A percentile compares a stretch with the other conserved stretches of the same genome.
Conservation (phyloP, 306 rosid species). For the Mimosa bimucronata region DNA sequence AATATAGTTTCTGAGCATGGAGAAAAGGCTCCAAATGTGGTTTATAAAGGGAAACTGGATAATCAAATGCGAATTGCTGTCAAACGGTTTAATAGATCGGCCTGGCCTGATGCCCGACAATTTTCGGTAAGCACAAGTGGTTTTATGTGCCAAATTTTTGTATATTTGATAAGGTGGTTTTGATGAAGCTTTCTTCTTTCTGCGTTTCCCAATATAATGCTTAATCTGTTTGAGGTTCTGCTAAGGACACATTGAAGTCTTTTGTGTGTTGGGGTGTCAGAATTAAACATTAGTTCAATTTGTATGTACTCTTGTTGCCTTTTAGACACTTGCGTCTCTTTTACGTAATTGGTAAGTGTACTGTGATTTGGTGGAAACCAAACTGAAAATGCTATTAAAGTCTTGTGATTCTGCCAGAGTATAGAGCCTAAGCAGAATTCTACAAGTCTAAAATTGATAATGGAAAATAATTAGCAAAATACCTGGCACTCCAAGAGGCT, state of each 20-base stretch:
- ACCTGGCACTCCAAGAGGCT: neutral
- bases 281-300: slow-evolving; percentile 28
- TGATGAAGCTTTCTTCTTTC: slow-evolving; percentile 14
- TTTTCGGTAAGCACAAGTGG: slow-evolving; percentile 64
- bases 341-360: slow-evolving; percentile 11
- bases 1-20: slow-evolving; percentile 99
- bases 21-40: slow-evolving; percentile 97
- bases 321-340: neutral
- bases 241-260: neutral
- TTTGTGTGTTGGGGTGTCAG: neutral
- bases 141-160: slow-evolving; percentile 15
- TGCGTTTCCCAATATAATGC: slow-evolving; percentile 15
- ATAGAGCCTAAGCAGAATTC: neutral
- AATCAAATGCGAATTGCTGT: slow-evolving; percentile 83
- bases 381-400: neutral
- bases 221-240: neutral
- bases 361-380: neutral
- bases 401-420: neutral
- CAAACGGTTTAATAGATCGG: slow-evolving; percentile 92
- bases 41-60: slow-evolving; percentile 89
- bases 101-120: slow-evolving; percentile 94
- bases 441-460: neutral
- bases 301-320: slow-evolving; percentile 5
- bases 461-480: neutral
- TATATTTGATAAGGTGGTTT: slow-evolving; percentile 6